Evolutionary conservation across 306 rosid genomes (phyloP), one percentile per base, ranked within the genome.

Genomic region (Elaeagnus macrophylla): DNA sequence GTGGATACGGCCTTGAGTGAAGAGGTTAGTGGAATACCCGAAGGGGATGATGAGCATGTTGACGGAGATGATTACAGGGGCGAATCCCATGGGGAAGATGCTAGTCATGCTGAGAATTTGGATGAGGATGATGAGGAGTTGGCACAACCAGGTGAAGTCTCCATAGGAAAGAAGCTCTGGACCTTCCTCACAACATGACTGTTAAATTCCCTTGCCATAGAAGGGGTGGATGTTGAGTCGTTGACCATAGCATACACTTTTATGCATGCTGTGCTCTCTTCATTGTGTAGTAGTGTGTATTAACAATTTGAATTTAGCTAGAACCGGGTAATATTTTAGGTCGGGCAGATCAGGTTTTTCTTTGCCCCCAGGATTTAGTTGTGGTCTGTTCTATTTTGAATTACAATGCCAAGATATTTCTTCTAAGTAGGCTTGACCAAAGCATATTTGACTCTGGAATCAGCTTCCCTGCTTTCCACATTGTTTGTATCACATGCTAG

Each of bases 111-210:
- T 20, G 79, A 54, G 37, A 77, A 18, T 1, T 71, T 61, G 1
- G 74, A 74, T 5, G 91, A 79, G 0, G 83, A 82, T 0, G 83
- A 67, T 0, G 32, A 25, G 32, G 83, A 76, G 41, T 59, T 66
- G 37, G 78, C 13, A 50, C 89, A 75, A 19, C 96, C 95, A 1
- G 97, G 91, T 37, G 85, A 86, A 82, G 86, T 71, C 67, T 86
- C 97, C 15, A 76, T 91, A 32, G 81, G 95, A 51, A 86, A 91
- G 81, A 91, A 83, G 76, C 81, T 91, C 1, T 91, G 95, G 97
- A 84, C 68, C 37, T 91, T 91, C 61, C 32, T 91, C 14, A 91
- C 96, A 41, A 86, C 97, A 59, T 91, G 70, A 69, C 39, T 36
- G 50, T 42, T 10, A 10, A 60, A 54, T 65, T 57, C 51, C 60